Evolutionary conservation across 306 rosid species (phyloP).

Genomic region (Trifolium dubium): DNA sequence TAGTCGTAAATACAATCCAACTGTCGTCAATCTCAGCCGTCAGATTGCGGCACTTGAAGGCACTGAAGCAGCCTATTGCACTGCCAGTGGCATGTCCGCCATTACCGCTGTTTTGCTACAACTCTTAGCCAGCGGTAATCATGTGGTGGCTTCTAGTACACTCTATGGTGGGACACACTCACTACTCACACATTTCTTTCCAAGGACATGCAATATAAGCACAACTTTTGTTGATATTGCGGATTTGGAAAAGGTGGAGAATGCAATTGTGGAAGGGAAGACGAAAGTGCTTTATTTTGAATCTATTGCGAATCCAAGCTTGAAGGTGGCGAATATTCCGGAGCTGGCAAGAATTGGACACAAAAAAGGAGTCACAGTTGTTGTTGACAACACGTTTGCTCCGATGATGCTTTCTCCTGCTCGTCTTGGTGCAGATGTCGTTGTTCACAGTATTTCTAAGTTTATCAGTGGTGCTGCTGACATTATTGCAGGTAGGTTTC

Average conservation of each 20-base stretch:
- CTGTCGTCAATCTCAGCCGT: constrained; percentile 81
- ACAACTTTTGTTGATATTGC: constrained; percentile 68
- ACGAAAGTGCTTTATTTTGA: constrained; percentile 80
- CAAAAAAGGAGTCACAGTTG: constrained; percentile 70
- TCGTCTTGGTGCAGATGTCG: constrained; percentile 88
- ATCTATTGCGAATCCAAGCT: constrained; percentile 73
- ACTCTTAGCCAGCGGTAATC: constrained; percentile 64
- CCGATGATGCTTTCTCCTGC: constrained; percentile 91
- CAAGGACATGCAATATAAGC: constrained; percentile 55
- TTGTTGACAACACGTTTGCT: constrained; percentile 88
- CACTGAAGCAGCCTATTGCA: constrained; percentile 92
- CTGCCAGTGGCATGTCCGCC: constrained; percentile 50
- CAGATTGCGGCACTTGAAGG: constrained; percentile 92
- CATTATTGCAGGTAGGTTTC: constrained; percentile 91
- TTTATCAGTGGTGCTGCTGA: constrained; percentile 94
- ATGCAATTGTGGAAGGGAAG: constrained; percentile 66
- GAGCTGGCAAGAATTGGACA: constrained; percentile 66
- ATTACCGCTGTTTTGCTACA: constrained; percentile 67
- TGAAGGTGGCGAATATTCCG: constrained; percentile 72
- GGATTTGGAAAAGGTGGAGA: constrained; percentile 57
- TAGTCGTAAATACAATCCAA: constrained; percentile 50
- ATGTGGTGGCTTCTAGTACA: constrained; percentile 64
- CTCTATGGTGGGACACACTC: constrained; percentile 94
- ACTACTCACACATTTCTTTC: constrained; percentile 67
- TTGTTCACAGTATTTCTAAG: constrained; percentile 82